A percentile compares a stretch with the other conserved stretches of the same genome.
Evolutionary conservation across 2,329 filamentous ascomycete genomes (phyloP).

Genomic region (Metarhizium humberi): DNA sequence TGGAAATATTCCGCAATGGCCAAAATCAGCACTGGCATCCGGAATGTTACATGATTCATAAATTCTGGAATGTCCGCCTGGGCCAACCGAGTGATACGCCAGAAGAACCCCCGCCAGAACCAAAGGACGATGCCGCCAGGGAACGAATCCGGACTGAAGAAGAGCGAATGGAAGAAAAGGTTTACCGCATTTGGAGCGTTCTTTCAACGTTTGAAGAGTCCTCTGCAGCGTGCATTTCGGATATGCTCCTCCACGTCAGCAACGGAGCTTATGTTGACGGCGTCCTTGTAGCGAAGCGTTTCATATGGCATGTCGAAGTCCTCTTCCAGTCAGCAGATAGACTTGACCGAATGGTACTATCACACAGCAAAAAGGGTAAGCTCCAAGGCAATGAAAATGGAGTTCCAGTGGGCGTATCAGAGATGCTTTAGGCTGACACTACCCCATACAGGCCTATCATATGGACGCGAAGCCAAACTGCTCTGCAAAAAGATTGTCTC

Average conservation of each 20-base stretch:
- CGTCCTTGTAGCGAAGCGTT: slow-evolving; percentile 87
- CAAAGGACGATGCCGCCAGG: slow-evolving; percentile 52
- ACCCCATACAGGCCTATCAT: slow-evolving; percentile 60
- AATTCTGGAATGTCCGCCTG: slow-evolving; percentile 97
- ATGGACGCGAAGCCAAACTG: slow-evolving; percentile 91
- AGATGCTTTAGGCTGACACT: neutral
- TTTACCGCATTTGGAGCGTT: slow-evolving; percentile 97
- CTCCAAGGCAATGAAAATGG: neutral
- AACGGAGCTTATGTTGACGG: slow-evolving; percentile 95
- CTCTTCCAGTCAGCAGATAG: slow-evolving; percentile 83
- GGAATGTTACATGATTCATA: slow-evolving; percentile 99
- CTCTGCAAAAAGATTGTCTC: slow-evolving; percentile 99
- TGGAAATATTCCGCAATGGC: slow-evolving; percentile 95
- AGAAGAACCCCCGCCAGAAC: slow-evolving; percentile 29
- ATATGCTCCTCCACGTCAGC: slow-evolving; percentile 97
- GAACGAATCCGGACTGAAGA: slow-evolving; percentile 74
- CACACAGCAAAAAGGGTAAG: slow-evolving; percentile 66
- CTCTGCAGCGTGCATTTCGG: slow-evolving; percentile 94
- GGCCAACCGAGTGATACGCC: slow-evolving; percentile 48
- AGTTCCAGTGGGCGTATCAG: neutral
- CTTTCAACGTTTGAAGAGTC: slow-evolving; percentile 96
- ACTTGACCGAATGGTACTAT: slow-evolving; percentile 64
- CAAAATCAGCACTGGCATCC: slow-evolving; percentile 99
- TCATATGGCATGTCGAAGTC: slow-evolving; percentile 92
- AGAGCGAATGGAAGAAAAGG: slow-evolving; percentile 94